Evolutionary conservation across 352 stramenopile genomes (phyloP), one percentile per base, ranked within the genome.

Genomic region (Phytophthora hibernalis): DNA sequence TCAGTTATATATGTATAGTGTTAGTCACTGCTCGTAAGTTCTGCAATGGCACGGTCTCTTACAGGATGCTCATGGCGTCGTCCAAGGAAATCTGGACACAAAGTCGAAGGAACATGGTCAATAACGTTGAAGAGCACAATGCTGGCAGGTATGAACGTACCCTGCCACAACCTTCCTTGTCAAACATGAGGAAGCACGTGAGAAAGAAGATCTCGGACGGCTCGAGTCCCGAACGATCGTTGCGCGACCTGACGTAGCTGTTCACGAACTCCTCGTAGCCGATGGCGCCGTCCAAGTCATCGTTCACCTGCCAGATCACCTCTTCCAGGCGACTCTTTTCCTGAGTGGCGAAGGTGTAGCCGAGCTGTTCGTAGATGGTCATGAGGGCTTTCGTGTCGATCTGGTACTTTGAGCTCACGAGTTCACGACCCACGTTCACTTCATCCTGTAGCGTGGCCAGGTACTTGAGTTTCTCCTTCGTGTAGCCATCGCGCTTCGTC

Each of bases 171-270:
- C 74, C 82, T 22, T 90, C 80, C 47, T 89, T 91, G 74, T 93
- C 86, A 45, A 90, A 92, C 79, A 92, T 92, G 68, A 95, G 79
- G 47, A 92, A 95, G 24, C 77, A 90, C n/a, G 76, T 91, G n/a
- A 95, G 65, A 65, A 89, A 91, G 53, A 95, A 93, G 11, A 95
- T 61, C 60, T 92, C 83, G 20, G 75, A 83, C 6, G 86, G 86
- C 49, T 95, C 86, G 24, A 93, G 64, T 0, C 84, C 83, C 53
- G 84, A 82, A 12, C 73, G 77, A 69, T 94, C 84, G 60, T 72
- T 82, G 31, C 82, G 73, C 3, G 82, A 76, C 24, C 86, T 80
- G 49, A 88, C 55, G 70, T 92, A 94, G 68, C 84, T 92, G 15
- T 71, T 76, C 33, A 90, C 82, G 48, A 92, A 93, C 68, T 94